Base-by-base conservation (phyloP, 2,329 filamentous ascomycete species). In the Chalaropsis ovoidea region DNA sequence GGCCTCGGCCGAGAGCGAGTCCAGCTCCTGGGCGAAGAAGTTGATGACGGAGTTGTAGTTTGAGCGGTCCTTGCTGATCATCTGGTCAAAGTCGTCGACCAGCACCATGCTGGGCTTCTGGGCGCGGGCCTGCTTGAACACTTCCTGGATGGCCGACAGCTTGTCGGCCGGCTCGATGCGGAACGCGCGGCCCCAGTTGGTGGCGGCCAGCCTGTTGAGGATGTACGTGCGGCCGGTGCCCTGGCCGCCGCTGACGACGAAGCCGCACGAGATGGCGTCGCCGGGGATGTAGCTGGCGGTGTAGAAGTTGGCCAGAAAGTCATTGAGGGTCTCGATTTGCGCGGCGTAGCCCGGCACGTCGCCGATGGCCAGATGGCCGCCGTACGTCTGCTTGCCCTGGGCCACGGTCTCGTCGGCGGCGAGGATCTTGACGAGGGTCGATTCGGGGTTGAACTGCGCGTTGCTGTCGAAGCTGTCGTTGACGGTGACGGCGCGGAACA, bases 161-260 rank as follows among this genome's bases (percentile, higher is more conserved):
- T 85, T 86, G 68, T 82, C 79, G 3, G 79, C 76, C 6, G 77
- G 76, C 65, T 81, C 78, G 64, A 92, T 77, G 65, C 77, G 81
- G 69, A 88, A 81, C 0, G 91, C 83, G 49, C 82, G 83, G 24
- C 83, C 84, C 89, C 90, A 96, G 67, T 80, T 81, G 0, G 85
- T 83, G 6, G 78, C 80, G 8, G 85, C 82, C 22, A 96, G 79
- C 41, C 83, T 82, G 17, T 86, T 74, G 0, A 96, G 77, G 0
- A 96, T 78, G 69, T 88, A 80, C 0, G 85, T 87, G 76, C 96
- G 96, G 27, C 93, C 93, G 0, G 89, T 95, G 11, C 93, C 92
- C 68, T 84, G 83, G 19, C 89, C 86, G 15, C 93, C 93, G 72
- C 95, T 86, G 3, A 96, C 78, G 27, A 94, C 80, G 43, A 94